A percentile compares a stretch with the other conserved stretches of the same genome.
These are phyloP conservation scores for Russula foetens DNA, from an alignment of 768 basidiomycete genomes.

Conservation along the genomic window DNA sequence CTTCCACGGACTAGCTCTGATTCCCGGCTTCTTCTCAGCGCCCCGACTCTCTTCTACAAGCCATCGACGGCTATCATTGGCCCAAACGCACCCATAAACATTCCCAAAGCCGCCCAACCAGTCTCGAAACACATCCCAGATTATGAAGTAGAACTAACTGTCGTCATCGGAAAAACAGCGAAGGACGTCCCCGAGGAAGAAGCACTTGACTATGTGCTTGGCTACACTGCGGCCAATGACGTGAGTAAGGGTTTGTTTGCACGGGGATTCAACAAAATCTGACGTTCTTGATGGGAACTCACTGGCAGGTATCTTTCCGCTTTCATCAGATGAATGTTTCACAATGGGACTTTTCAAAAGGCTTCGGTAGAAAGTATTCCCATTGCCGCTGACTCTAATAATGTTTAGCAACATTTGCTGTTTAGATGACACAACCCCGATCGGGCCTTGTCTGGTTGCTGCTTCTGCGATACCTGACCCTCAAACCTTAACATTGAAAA, in stretches of 20 bases:
- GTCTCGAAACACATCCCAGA: conserved; percentile 64
- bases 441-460: conserved; percentile 77
- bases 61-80: conserved; percentile 64
- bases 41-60: conserved; percentile 75
- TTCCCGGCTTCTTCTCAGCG: conserved; percentile 30
- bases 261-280: neutral
- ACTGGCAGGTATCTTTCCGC: conserved; percentile 75
- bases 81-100: conserved; percentile 53
- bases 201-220: conserved; percentile 80
- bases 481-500: conserved; percentile 53
- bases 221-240: conserved; percentile 75
- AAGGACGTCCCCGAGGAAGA: conserved; percentile 75
- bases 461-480: conserved; percentile 56
- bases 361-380: conserved; percentile 50
- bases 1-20: neutral
- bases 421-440: conserved; percentile 58
- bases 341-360: conserved; percentile 86
- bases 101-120: conserved; percentile 65
- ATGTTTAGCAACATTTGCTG: neutral
- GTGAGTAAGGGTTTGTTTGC: conserved; percentile 34
- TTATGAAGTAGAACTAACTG: conserved; percentile 74
- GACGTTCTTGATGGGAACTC: neutral
- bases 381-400: neutral
- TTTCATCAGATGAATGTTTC: conserved; percentile 72
- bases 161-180: conserved; percentile 76